These are phyloP conservation scores for Phanerochaete sordida DNA, from an alignment of 768 basidiomycete species.

Conservation along the genomic window DNA sequence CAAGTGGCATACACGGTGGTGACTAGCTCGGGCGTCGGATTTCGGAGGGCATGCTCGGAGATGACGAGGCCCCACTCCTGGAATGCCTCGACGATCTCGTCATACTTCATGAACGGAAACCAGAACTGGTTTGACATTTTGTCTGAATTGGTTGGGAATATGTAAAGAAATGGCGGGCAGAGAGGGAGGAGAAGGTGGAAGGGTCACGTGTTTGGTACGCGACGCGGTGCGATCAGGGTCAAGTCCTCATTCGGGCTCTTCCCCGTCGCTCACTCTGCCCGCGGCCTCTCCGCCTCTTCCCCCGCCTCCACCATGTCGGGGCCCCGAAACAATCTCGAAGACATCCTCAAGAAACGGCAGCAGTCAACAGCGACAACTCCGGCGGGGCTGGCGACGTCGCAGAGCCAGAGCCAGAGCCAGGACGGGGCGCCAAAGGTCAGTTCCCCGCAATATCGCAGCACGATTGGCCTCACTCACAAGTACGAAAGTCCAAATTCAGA, in stretches of 20 bases:
- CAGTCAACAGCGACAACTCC: slow-evolving; percentile 42
- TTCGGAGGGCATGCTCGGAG: slow-evolving; percentile 61
- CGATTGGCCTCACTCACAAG: not conserved
- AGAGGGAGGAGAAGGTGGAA: not conserved
- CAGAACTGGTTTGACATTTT: slow-evolving; percentile 36
- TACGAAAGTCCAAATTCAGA: slow-evolving; percentile 7
- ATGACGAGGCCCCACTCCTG: slow-evolving; percentile 67
- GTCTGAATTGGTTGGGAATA: not conserved
- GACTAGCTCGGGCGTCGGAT: slow-evolving; percentile 70
- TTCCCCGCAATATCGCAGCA: not conserved
- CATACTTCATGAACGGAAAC: slow-evolving; percentile 63
- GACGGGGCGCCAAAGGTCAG: slow-evolving; percentile 1
- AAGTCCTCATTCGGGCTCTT: not conserved
- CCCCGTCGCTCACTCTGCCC: not conserved
- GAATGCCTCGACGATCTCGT: slow-evolving; percentile 64
- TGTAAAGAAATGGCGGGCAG: not conserved
- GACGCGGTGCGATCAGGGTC: slow-evolving; percentile 3
- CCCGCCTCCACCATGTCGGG: not conserved
- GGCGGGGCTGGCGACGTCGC: slow-evolving; percentile 20
- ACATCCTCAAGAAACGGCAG: slow-evolving; percentile 28
- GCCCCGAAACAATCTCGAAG: slow-evolving; percentile 38
- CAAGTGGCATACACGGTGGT: slow-evolving; percentile 66
- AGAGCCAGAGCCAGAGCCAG: slow-evolving; percentile 1
- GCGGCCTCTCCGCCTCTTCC: not conserved
- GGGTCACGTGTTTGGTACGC: slow-evolving; percentile 5